Evolutionary conservation across 495 filamentous ascomycete genomes (phyloP).

Genomic region (Parathielavia appendiculata): DNA sequence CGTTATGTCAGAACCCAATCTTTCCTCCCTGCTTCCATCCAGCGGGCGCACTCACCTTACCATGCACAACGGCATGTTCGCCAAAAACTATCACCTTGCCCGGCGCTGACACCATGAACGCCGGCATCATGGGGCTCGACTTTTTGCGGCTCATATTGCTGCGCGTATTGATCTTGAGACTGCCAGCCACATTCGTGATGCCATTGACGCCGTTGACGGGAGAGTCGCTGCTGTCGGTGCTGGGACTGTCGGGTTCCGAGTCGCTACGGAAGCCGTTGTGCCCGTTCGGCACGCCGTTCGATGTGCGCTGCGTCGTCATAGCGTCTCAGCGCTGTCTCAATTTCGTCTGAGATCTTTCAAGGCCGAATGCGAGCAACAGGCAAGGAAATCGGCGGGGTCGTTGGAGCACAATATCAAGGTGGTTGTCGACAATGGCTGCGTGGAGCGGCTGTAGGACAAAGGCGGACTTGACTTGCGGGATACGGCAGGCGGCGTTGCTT

Average conservation of each 20-base stretch:
- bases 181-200: constrained; percentile 15
- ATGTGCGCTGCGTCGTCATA: constrained; percentile 25
- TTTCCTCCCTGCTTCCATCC: neutral
- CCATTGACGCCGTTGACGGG: constrained; percentile 10
- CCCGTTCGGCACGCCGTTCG: constrained; percentile 13
- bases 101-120: constrained; percentile 96
- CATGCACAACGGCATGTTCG: constrained; percentile 93
- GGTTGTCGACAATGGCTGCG: constrained; percentile 6
- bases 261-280: constrained; percentile 28
- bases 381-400: neutral
- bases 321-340: neutral
- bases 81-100: constrained; percentile 97
- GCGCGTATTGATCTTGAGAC: constrained; percentile 22
- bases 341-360: neutral
- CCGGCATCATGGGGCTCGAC: constrained; percentile 62
- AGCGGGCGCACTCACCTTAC: constrained; percentile 55
- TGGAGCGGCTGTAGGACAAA: constrained; percentile 8
- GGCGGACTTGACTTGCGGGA: neutral
- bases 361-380: neutral
- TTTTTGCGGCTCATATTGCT: constrained; percentile 44
- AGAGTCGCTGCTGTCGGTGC: constrained; percentile 23
- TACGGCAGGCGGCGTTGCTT: constrained; percentile 1
- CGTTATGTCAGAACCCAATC: constrained; percentile 1
- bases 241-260: constrained; percentile 14
- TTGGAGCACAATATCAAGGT: constrained; percentile 17